A percentile compares a stretch with the other conserved stretches of the same genome.
These are phyloP conservation scores for Fonsecaea nubica DNA, from an alignment of 2,329 filamentous ascomycete species.

Conservation along the genomic window DNA sequence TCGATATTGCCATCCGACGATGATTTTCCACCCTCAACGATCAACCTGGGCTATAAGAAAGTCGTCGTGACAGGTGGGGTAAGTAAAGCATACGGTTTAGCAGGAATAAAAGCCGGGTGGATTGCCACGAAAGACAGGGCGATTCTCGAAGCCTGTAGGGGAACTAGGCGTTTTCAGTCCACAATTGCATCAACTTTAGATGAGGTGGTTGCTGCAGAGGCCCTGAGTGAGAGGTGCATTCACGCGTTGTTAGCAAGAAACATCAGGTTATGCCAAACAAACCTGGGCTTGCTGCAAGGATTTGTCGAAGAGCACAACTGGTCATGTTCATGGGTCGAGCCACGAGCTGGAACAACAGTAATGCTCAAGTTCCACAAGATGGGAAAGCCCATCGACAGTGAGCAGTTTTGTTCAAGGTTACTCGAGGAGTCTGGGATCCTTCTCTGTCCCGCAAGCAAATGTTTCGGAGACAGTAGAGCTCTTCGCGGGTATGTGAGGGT, in stretches of 20 bases:
- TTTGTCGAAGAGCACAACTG: slow-evolving; percentile 71
- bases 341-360: slow-evolving; percentile 78
- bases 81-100: slow-evolving; percentile 84
- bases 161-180: slow-evolving; percentile 79
- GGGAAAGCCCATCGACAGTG: slow-evolving; percentile 71
- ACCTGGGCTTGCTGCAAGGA: slow-evolving; percentile 68
- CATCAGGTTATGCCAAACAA: slow-evolving; percentile 69
- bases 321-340: slow-evolving; percentile 73
- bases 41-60: slow-evolving; percentile 74
- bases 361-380: slow-evolving; percentile 73
- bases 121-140: slow-evolving; percentile 69
- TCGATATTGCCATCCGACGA: slow-evolving; percentile 61
- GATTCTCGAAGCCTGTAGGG: slow-evolving; percentile 69
- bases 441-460: slow-evolving; percentile 74
- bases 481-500: slow-evolving; percentile 79
- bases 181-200: slow-evolving; percentile 86
- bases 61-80: slow-evolving; percentile 78
- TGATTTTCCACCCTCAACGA: slow-evolving; percentile 69
- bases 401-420: slow-evolving; percentile 72
- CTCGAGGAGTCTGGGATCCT: slow-evolving; percentile 73
- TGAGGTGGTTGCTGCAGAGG: slow-evolving; percentile 77
- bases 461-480: slow-evolving; percentile 71
- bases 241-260: slow-evolving; percentile 68
- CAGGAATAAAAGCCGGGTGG: slow-evolving; percentile 84
- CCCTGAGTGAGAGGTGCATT: slow-evolving; percentile 70